A percentile compares a stretch with the other conserved stretches of the same genome.
phyloP scores from a whole-genome alignment of 73 alveolate species.

The Halteria grandinella region DNA sequence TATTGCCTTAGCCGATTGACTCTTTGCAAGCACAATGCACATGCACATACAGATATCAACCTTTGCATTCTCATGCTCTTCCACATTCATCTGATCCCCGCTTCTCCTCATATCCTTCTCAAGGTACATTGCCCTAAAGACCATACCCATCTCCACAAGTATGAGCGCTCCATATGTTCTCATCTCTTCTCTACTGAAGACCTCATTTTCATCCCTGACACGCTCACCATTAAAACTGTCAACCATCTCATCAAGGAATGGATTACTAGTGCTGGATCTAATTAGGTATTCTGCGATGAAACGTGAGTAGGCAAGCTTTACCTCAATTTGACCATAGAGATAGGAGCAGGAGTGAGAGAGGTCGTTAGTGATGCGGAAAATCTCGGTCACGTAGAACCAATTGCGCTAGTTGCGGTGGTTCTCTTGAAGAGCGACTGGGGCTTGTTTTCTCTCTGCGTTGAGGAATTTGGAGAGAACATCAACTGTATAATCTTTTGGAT shows the following conservation, averaged over 20 bases:
- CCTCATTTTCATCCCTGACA: not conserved
- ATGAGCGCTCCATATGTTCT: constrained; percentile 14
- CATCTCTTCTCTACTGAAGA: not conserved
- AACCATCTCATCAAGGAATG: constrained; percentile 40
- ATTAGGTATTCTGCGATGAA: constrained; percentile 29
- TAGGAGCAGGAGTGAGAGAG: not conserved
- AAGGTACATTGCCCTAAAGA: constrained; percentile 13
- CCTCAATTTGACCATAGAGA: constrained; percentile 20
- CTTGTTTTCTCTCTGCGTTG: not conserved
- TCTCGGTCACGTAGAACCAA: constrained; percentile 40
- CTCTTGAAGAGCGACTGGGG: not conserved
- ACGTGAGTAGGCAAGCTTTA: constrained; percentile 13
- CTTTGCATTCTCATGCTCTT: constrained; percentile 34
- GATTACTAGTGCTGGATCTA: not conserved
- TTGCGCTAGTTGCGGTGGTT: no score
- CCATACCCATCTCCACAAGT: constrained; percentile 25
- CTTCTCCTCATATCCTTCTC: not conserved
- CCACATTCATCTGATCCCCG: not conserved
- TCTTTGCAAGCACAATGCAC: constrained; percentile 8
- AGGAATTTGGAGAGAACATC: constrained; percentile 20
- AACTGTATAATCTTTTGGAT: constrained; percentile 42
- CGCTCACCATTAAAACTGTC: not conserved
- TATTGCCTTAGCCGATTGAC: constrained; percentile 44
- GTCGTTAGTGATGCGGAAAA: not conserved
- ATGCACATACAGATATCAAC: constrained; percentile 41